These are phyloP conservation scores for Davidsoniella neocaledoniae DNA, from an alignment of 2,329 filamentous ascomycete species.

Conservation along the genomic window DNA sequence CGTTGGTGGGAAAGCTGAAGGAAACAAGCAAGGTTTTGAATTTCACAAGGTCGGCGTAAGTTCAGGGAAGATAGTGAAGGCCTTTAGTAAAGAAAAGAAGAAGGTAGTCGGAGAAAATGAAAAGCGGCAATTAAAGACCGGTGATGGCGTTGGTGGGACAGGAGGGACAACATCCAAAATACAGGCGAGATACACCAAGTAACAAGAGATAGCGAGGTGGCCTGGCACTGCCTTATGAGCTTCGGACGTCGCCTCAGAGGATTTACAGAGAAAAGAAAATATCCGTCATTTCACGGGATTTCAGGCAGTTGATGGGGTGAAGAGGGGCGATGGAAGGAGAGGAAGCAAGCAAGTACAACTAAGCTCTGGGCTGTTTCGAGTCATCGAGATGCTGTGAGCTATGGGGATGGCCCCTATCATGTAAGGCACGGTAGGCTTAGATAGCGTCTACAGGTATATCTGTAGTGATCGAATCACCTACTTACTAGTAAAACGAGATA, in stretches of 20 bases:
- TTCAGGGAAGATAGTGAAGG: background rate
- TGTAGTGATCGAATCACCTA: too few species aligned
- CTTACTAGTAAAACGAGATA: too few species aligned
- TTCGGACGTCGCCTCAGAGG: too few species aligned
- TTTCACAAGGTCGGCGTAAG: background rate
- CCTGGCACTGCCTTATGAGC: background rate
- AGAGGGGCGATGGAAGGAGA: background rate
- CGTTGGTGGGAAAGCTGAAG: background rate
- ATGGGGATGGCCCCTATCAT: background rate
- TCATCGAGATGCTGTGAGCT: too few species aligned
- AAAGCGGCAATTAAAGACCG: background rate
- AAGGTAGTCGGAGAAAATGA: background rate
- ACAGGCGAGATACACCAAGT: background rate
- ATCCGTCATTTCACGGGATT: too few species aligned
- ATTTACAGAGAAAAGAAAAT: too few species aligned
- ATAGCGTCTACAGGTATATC: too few species aligned
- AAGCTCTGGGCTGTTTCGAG: background rate
- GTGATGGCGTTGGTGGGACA: background rate
- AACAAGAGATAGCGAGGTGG: background rate
- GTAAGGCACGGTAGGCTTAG: background rate
- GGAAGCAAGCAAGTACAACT: too few species aligned
- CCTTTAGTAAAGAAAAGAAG: background rate
- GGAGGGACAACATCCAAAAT: background rate
- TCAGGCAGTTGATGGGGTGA: too few species aligned
- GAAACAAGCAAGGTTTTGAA: background rate